Evolutionary conservation across 179 eudicot genomes (phyloP).

Genomic region (Gypsophila paniculata): DNA sequence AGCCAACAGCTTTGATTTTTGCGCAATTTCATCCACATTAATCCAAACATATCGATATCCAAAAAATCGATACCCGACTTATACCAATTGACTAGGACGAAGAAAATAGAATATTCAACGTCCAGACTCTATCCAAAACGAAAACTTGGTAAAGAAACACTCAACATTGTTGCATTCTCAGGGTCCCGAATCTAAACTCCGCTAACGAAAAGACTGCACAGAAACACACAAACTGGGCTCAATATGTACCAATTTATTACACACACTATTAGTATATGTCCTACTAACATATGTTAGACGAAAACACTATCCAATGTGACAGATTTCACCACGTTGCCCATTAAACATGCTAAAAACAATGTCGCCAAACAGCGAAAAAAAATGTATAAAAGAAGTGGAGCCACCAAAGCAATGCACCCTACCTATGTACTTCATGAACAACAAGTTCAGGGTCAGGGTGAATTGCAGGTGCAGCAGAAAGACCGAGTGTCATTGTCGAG

Average conservation of each 20-base stretch:
- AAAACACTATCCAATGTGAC: not conserved
- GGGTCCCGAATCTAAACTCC: not conserved
- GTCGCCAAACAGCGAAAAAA: too few relatives aligned
- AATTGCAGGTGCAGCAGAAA: slow-evolving; percentile 28
- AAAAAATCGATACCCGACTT: too few relatives aligned
- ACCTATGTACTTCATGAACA: slow-evolving; percentile 61
- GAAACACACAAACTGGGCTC: not conserved
- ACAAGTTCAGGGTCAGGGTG: slow-evolving; percentile 51
- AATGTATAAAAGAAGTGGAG: not conserved
- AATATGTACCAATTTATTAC: too few relatives aligned
- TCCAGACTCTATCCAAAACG: not conserved
- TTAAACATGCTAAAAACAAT: not conserved
- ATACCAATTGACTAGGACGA: not conserved
- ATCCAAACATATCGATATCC: too few relatives aligned
- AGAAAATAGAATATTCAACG: too few relatives aligned
- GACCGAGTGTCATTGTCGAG: slow-evolving; percentile 37
- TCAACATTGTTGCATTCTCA: not conserved
- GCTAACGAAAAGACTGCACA: not conserved
- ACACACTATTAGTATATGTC: too few relatives aligned
- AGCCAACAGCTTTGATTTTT: not conserved
- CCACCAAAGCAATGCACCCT: slow-evolving; percentile 22
- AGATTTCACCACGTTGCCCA: slow-evolving; percentile 4
- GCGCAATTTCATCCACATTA: not conserved
- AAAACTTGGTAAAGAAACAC: not conserved
- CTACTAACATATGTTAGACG: not conserved